These are phyloP conservation scores for Theileria luwenshuni DNA, from an alignment of 169 alveolate species.

Conservation along the genomic window DNA sequence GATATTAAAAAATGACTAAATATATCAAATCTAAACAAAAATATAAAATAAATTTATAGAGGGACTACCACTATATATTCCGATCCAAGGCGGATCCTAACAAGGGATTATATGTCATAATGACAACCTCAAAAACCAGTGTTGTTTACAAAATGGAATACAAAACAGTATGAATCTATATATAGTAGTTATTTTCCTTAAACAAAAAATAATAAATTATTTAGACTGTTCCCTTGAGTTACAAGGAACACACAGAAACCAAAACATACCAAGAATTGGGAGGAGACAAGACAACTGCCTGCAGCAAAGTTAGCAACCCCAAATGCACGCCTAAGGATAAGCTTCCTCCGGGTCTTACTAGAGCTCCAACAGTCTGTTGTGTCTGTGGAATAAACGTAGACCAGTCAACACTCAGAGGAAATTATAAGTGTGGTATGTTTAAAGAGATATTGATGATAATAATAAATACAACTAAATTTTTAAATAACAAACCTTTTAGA, in stretches of 20 bases:
- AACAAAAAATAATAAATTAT: background rate
- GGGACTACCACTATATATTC: slow-evolving; percentile 29
- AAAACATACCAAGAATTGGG: slow-evolving; percentile 14
- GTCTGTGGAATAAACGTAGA: slow-evolving; percentile 33
- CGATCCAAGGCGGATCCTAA: slow-evolving; percentile 47
- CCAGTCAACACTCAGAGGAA: slow-evolving; percentile 23
- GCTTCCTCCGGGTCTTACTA: slow-evolving; percentile 21
- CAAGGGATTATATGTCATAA: slow-evolving; percentile 47
- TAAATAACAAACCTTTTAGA: no score
- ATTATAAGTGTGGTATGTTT: slow-evolving; percentile 30
- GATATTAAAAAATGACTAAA: no score
- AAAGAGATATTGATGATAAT: no score
- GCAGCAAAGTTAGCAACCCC: background rate
- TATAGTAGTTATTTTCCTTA: no score
- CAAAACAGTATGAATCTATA: slow-evolving; percentile 21
- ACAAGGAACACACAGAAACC: slow-evolving; percentile 44
- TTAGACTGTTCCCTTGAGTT: slow-evolving; percentile 48
- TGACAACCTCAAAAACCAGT: slow-evolving; percentile 34
- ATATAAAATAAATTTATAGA: slow-evolving; percentile 9
- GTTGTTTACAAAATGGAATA: slow-evolving; percentile 29
- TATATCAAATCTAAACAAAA: no score
- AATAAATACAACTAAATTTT: no score
- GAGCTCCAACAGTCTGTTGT: slow-evolving; percentile 37
- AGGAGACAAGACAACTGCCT: slow-evolving; percentile 5
- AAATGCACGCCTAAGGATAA: slow-evolving; percentile 15